A percentile compares a stretch with the other conserved stretches of the same genome.
Conservation (phyloP, 106 monocot genomes). For the Xerophyta viscosa region DNA sequence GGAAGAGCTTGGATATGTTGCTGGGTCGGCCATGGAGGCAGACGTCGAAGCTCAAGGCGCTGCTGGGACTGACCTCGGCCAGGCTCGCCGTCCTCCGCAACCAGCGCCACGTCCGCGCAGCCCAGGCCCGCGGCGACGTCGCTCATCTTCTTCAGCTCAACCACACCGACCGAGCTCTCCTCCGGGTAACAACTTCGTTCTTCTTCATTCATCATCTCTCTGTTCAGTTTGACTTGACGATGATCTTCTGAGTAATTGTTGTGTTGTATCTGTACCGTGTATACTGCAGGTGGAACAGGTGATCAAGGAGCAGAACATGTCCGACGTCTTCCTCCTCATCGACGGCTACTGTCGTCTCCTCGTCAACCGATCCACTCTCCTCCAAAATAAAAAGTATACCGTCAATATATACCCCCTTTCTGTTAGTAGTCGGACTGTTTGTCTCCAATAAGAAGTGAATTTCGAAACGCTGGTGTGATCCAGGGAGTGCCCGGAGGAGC, state of each 20-base stretch:
- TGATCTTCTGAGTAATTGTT: background rate
- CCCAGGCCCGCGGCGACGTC: slow-evolving; percentile 52
- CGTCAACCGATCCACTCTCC: slow-evolving; percentile 35
- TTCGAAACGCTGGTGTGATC: background rate
- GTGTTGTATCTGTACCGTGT: background rate
- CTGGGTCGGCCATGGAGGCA: slow-evolving; percentile 18
- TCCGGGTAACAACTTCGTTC: slow-evolving; percentile 23
- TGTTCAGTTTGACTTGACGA: background rate
- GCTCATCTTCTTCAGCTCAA: slow-evolving; percentile 55
- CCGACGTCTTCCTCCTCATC: slow-evolving; percentile 54
- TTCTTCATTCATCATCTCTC: background rate
- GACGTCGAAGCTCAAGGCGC: slow-evolving; percentile 36
- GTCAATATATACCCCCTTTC: background rate
- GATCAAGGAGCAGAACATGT: slow-evolving; percentile 73
- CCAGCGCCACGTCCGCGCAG: slow-evolving; percentile 41
- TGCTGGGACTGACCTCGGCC: slow-evolving; percentile 35
- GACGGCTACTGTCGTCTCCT: slow-evolving; percentile 60
- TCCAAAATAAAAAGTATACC: slow-evolving; percentile 44
- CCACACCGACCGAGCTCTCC: slow-evolving; percentile 60
- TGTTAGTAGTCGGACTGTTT: background rate
- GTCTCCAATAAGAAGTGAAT: background rate
- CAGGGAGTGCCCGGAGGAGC: slow-evolving; percentile 82
- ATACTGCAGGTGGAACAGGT: slow-evolving; percentile 53
- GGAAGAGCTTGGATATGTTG: slow-evolving; percentile 28
- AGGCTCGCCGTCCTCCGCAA: slow-evolving; percentile 54